A percentile compares a stretch with the other conserved stretches of the same genome.
phyloP scores from a whole-genome alignment of 306 rosid genomes.

The Glycine soja region DNA sequence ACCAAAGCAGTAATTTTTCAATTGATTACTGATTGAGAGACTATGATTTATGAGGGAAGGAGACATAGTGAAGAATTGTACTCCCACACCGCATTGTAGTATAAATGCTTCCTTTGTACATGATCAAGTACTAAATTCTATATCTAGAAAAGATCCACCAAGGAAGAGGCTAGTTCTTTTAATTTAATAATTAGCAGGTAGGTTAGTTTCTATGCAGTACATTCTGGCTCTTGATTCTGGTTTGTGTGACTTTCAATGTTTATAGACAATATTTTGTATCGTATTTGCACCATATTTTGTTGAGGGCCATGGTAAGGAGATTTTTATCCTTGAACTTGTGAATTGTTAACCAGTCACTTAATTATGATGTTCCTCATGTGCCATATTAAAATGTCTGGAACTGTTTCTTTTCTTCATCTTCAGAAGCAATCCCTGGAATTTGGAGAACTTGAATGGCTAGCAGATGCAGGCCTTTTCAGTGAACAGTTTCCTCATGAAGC shows the following conservation, averaged over 20 bases:
- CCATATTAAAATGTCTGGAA: background rate
- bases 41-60: no score
- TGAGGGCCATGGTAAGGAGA: no score
- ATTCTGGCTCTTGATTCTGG: conserved; percentile 10
- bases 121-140: background rate
- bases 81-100: no score
- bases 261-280: background rate
- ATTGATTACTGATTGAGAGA: no score
- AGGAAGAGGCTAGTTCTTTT: background rate
- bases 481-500: conserved; percentile 75
- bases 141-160: no score
- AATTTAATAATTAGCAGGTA: background rate
- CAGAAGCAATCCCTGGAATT: conserved; percentile 84
- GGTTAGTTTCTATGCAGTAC: background rate
- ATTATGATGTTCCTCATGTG: background rate
- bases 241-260: background rate
- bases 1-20: no score
- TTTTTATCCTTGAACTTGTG: no score
- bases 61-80: no score
- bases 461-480: conserved; percentile 73
- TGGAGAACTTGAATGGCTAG: conserved; percentile 92
- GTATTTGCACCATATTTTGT: background rate
- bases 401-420: background rate
- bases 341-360: background rate
- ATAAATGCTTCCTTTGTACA: no score